These are phyloP conservation scores for Camelina hispida DNA, from an alignment of 345 rosid genomes.

Conservation along the genomic window DNA sequence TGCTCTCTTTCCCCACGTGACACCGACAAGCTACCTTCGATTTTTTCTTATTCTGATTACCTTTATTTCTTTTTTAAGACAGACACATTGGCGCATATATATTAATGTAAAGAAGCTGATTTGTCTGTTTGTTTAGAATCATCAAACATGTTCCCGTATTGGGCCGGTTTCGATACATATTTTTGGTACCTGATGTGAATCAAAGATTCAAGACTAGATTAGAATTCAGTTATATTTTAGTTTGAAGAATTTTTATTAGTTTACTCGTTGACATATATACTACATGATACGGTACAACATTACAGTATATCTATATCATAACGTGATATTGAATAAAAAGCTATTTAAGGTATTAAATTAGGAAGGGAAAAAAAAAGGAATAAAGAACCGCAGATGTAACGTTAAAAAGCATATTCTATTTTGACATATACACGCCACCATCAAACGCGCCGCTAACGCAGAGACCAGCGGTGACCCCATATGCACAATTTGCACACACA, in stretches of 20 bases:
- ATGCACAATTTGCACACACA: neutral
- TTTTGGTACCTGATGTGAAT: neutral
- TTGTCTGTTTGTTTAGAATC: neutral
- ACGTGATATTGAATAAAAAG: constrained; percentile 13
- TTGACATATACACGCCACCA: constrained; percentile 35
- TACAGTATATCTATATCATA: neutral
- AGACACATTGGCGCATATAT: neutral
- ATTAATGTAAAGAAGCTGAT: neutral
- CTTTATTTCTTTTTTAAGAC: neutral
- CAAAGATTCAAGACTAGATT: neutral
- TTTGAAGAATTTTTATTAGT: neutral
- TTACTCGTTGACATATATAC: neutral
- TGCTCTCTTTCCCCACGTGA: constrained; percentile 14
- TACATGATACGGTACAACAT: neutral
- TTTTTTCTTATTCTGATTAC: neutral
- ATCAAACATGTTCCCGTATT: neutral
- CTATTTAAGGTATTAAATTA: neutral
- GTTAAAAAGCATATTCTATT: constrained; percentile 31
- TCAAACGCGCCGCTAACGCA: constrained; percentile 30
- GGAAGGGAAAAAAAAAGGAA: neutral
- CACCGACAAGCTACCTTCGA: constrained; percentile 24
- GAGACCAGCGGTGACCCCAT: constrained; percentile 9
- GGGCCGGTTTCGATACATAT: neutral
- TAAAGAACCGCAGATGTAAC: neutral
- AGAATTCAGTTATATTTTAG: neutral